phyloP scores from a whole-genome alignment of 495 filamentous ascomycete species.

The Podospora pseudopauciseta region DNA sequence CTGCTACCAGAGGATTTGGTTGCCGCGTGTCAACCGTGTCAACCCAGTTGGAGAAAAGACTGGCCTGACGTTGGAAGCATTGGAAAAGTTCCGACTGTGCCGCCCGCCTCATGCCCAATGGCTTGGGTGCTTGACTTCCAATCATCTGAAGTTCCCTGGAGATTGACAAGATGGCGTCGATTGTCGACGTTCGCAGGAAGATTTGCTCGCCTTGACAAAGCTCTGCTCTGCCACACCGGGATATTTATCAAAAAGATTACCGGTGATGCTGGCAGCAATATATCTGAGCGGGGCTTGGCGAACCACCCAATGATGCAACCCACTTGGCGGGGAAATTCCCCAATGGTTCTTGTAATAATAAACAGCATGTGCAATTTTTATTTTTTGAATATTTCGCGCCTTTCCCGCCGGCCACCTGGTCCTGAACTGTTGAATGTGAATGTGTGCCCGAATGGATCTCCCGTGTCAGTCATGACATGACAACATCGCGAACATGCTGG shows the following conservation, averaged over 20 bases:
- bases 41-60: background rate
- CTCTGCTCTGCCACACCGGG: no score
- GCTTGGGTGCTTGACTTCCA: conserved; percentile 5
- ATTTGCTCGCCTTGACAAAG: background rate
- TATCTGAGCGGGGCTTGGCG: conserved; percentile 3
- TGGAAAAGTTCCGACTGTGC: conserved; percentile 5
- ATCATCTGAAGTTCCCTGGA: conserved; percentile 15
- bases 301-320: background rate
- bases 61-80: background rate
- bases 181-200: background rate
- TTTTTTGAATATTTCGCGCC: background rate
- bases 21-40: conserved; percentile 3
- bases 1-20: background rate
- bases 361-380: background rate
- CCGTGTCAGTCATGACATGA: background rate
- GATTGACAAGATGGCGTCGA: background rate
- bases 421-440: no score
- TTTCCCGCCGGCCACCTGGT: background rate
- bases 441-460: background rate
- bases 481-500: background rate
- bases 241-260: background rate
- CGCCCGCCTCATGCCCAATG: conserved; percentile 3
- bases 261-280: background rate
- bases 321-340: background rate
- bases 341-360: background rate